Evolutionary conservation across 164 flowering plant species (phyloP).

Genomic region (Platanus orientalis): DNA sequence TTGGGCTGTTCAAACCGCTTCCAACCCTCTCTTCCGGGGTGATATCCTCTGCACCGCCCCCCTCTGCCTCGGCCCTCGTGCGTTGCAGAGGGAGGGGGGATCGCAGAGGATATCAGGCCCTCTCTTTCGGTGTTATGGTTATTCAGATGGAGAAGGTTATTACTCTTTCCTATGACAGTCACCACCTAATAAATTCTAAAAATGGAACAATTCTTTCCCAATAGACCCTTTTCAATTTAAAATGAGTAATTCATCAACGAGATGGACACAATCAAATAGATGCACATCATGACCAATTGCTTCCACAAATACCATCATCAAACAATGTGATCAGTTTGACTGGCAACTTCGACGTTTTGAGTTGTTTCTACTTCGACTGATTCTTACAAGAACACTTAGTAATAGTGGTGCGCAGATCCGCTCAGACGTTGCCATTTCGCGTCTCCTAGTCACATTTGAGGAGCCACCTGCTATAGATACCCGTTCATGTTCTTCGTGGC

Average conservation of each 20-base stretch:
- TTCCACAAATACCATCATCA: background rate
- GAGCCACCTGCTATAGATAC: background rate
- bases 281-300: background rate
- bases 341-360: slow-evolving; percentile 9
- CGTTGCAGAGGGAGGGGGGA: too few relatives aligned
- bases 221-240: too few relatives aligned
- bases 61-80: too few relatives aligned
- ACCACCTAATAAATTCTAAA: too few relatives aligned
- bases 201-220: too few relatives aligned
- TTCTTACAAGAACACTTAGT: slow-evolving; percentile 28
- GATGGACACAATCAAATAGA: background rate
- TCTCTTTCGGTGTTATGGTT: too few relatives aligned
- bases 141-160: too few relatives aligned
- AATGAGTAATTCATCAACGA: too few relatives aligned
- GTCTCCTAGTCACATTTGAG: slow-evolving; percentile 8
- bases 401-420: slow-evolving; percentile 56
- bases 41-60: too few relatives aligned
- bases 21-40: too few relatives aligned
- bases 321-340: background rate
- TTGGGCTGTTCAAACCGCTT: background rate
- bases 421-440: slow-evolving; percentile 11
- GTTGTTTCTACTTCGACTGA: slow-evolving; percentile 30
- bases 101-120: too few relatives aligned
- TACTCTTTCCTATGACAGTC: too few relatives aligned
- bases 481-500: slow-evolving; percentile 3